These are phyloP conservation scores for Akebia trifoliata DNA, from an alignment of 164 flowering plant species.

Conservation along the genomic window DNA sequence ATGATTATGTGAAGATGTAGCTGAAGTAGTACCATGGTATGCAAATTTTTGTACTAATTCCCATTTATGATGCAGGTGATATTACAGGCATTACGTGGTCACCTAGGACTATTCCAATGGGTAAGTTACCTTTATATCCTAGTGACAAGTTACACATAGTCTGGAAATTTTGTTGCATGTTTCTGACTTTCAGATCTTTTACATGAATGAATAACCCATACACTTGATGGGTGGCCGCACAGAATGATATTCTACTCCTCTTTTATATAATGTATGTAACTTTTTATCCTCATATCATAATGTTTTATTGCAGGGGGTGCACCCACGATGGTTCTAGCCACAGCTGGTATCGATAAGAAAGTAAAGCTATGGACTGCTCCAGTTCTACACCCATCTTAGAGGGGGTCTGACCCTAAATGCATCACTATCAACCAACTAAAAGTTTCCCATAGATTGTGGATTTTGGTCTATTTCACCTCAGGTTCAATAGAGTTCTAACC, in stretches of 20 bases:
- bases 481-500: too few relatives aligned
- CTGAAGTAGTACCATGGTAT: not conserved
- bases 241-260: not conserved
- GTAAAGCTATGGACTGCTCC: constrained; percentile 93
- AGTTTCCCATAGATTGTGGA: too few relatives aligned
- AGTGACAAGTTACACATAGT: not conserved
- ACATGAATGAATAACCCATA: not conserved
- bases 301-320: constrained; percentile 45
- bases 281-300: not conserved
- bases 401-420: not conserved
- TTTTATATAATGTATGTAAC: not conserved
- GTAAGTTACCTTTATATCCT: constrained; percentile 29
- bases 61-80: constrained; percentile 56
- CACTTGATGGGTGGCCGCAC: not conserved
- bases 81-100: constrained; percentile 84
- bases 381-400: constrained; percentile 19
- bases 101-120: constrained; percentile 51
- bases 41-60: constrained; percentile 4
- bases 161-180: not conserved
- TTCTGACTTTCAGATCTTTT: not conserved
- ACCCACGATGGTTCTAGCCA: constrained; percentile 48
- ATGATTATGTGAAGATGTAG: too few relatives aligned
- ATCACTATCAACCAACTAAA: not conserved
- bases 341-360: constrained; percentile 80
- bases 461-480: too few relatives aligned